Percentiles rank a stretch among this genome's conserved stretches.
These are phyloP conservation scores for Microstegium vimineum DNA, from an alignment of 176 grass and related monocot genomes.

Conservation along the genomic window DNA sequence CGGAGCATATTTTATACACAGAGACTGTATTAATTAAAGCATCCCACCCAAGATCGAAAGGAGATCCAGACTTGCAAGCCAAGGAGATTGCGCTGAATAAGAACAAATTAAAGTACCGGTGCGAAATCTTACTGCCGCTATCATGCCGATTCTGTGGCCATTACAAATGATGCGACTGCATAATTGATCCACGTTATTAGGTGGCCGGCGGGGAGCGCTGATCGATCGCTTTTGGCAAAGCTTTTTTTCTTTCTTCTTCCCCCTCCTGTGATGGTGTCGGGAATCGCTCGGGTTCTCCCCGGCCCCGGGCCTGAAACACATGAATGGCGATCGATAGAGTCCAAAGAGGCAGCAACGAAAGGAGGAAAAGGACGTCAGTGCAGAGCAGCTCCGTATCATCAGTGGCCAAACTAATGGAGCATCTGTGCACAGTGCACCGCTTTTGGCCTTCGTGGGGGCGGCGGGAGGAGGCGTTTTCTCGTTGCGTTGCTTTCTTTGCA, in stretches of 20 bases:
- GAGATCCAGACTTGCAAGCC: slow-evolving; percentile 33
- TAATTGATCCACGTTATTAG: background rate
- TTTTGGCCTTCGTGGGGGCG: too few relatives aligned
- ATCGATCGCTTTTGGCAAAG: background rate
- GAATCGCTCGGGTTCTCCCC: slow-evolving; percentile 21
- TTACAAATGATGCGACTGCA: background rate
- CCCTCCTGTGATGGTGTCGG: slow-evolving; percentile 1
- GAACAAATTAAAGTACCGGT: background rate
- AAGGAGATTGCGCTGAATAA: slow-evolving; percentile 29
- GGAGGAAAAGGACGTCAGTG: too few relatives aligned
- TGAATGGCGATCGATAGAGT: background rate
- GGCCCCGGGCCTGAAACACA: slow-evolving; percentile 27
- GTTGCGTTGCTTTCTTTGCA: too few relatives aligned
- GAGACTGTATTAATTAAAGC: too few relatives aligned
- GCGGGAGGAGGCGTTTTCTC: too few relatives aligned
- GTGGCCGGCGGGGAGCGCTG: background rate
- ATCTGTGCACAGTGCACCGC: too few relatives aligned
- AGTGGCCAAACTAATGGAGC: too few relatives aligned
- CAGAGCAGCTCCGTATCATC: too few relatives aligned
- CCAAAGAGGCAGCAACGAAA: background rate
- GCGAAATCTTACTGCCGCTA: slow-evolving; percentile 6
- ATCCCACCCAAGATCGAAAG: background rate
- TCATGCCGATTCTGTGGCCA: slow-evolving; percentile 21
- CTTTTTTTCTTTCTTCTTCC: too few relatives aligned
- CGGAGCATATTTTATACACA: background rate